Evolutionary conservation across 176 grass and related monocot species (phyloP).

Genomic region (Raddia guianensis): DNA sequence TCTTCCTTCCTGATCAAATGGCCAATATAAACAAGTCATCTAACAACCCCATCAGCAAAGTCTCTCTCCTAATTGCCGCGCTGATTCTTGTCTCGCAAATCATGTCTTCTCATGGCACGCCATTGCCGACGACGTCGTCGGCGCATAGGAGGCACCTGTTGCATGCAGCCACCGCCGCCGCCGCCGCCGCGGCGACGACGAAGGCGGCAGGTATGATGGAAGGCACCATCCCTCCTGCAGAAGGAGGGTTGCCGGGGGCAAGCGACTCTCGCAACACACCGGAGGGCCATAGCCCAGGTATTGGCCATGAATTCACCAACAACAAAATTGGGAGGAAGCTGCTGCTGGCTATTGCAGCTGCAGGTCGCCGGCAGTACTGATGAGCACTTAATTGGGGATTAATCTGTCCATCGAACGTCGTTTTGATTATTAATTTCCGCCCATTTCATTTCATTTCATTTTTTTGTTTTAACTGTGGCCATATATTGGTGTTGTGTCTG

Average conservation of each 20-base stretch:
- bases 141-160: conserved; percentile 2
- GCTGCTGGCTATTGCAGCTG: background rate
- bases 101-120: background rate
- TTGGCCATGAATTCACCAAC: conserved; percentile 43
- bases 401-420: background rate
- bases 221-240: background rate
- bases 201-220: conserved; percentile 12
- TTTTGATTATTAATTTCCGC: no score
- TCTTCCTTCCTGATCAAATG: conserved; percentile 14
- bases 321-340: conserved; percentile 45
- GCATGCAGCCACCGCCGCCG: background rate
- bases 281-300: conserved; percentile 33
- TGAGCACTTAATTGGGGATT: no score
- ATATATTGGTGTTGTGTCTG: no score
- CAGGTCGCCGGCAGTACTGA: background rate
- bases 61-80: background rate
- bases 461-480: background rate
- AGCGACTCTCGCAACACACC: conserved; percentile 19
- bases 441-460: background rate
- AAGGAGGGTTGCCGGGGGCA: background rate
- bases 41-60: conserved; percentile 2
- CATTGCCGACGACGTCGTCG: background rate
- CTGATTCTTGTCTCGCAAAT: conserved; percentile 31
- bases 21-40: conserved; percentile 5
- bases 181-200: background rate